Base-by-base conservation (phyloP, 2,329 filamentous ascomycete species). In the Trichoderma sp. region DNA sequence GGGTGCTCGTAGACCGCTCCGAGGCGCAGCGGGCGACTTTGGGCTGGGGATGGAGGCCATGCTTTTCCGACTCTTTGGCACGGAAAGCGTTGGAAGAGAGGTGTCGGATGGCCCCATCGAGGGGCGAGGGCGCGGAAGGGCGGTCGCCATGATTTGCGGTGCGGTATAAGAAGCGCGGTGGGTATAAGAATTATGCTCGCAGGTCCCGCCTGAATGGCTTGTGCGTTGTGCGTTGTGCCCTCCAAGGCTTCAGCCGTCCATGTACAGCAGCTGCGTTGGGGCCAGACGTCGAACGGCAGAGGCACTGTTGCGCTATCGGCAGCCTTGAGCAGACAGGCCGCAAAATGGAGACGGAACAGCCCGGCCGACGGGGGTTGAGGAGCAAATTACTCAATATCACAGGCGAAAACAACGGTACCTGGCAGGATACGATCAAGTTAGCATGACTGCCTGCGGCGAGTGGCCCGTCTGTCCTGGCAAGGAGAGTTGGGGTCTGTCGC, bases 81-180 rank as follows among this genome's bases (percentile, higher is more conserved):
- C 81, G 30, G 92, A 91, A 55, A 96, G 80, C 50, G 90, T 88
- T 50, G 92, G 91, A 26, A 95, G 80, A 30, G 89, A 86, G 68
- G 87, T 84, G 34, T 86, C 87, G 17, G 92, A 90, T 56, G 92
- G 90, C 66, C 88, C 89, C 71, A 88, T 81, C 9, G 89, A 88
- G 28, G 88, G 84, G 76, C 89, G 85, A 19, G 87, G 84, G 75
- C 87, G 84, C 62, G 90, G 89, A 58, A 91, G 81, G 50, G 89
- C 81, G 62, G 88, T 88, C 66, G 75, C 70, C 75, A 76, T 74
- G 59, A 58, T 59, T 62, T 44, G 41, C 14, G 59, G 26, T 54
- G 41, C n/a, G 47, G n/a, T 34, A 54, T 19, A 45, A 45, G 28
- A 54, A 52, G 48, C 26, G 59, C 39, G 39, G 39, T 58, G 21